Percentiles rank a stretch among this genome's conserved stretches.
Evolutionary conservation across 768 basidiomycete species (phyloP).

Genomic region (Floccularia luteovirens): DNA sequence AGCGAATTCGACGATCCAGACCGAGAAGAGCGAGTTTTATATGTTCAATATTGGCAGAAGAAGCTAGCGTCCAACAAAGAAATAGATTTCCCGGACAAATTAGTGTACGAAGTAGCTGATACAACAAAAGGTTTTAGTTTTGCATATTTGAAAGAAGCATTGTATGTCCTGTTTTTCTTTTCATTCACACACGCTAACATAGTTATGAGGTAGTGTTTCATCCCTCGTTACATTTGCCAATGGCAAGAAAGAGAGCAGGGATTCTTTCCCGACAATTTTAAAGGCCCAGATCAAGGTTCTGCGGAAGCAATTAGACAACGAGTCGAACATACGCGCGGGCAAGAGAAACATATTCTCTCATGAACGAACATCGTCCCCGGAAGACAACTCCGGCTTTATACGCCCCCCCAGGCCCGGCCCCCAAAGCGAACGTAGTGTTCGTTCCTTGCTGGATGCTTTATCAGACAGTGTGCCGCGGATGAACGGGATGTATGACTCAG

Average conservation of each 20-base stretch:
- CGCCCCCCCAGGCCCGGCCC: slow-evolving; percentile 5
- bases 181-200: neutral
- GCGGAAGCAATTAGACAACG: slow-evolving; percentile 56
- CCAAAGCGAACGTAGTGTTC: slow-evolving; percentile 9
- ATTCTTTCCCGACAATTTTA: slow-evolving; percentile 42
- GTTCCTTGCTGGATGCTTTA: slow-evolving; percentile 8
- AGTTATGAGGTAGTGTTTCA: slow-evolving; percentile 45
- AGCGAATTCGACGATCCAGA: slow-evolving; percentile 73
- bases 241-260: slow-evolving; percentile 40
- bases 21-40: slow-evolving; percentile 53
- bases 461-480: slow-evolving; percentile 2
- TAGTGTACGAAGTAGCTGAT: slow-evolving; percentile 53
- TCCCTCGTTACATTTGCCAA: slow-evolving; percentile 59
- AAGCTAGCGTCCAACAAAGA: slow-evolving; percentile 59
- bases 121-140: slow-evolving; percentile 69
- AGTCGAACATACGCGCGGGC: too few species aligned
- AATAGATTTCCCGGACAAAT: slow-evolving; percentile 59
- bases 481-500: neutral
- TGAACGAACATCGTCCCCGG: neutral
- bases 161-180: slow-evolving; percentile 45
- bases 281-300: slow-evolving; percentile 55
- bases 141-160: slow-evolving; percentile 85
- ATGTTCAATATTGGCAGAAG: slow-evolving; percentile 74
- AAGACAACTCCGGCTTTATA: neutral
- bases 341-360: neutral